These are phyloP conservation scores for Lyophyllum shimeji DNA, from an alignment of 768 basidiomycete genomes.

Conservation along the genomic window DNA sequence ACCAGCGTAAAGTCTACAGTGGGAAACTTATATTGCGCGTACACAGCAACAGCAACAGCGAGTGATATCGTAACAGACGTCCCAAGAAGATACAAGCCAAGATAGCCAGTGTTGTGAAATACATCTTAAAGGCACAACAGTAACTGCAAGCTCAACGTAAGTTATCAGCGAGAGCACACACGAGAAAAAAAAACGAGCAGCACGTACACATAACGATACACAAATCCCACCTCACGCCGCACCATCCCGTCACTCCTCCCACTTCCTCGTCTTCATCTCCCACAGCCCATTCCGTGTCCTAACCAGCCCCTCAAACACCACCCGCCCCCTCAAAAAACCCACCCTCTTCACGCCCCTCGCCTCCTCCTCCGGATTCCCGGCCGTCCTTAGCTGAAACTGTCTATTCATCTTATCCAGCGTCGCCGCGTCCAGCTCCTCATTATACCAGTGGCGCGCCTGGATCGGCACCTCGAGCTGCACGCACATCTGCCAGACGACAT, in stretches of 20 bases:
- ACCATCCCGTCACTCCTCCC: not conserved
- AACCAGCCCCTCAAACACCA: constrained; percentile 52
- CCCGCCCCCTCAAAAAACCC: constrained; percentile 58
- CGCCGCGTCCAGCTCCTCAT: constrained; percentile 48
- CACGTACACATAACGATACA: not conserved
- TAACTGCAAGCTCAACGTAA: not conserved
- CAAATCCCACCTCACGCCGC: not conserved
- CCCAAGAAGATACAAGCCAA: constrained; percentile 22
- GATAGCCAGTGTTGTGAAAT: constrained; percentile 47
- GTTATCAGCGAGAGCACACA: not conserved
- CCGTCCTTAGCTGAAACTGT: constrained; percentile 48
- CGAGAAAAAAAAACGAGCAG: not conserved
- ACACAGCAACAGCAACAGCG: not conserved
- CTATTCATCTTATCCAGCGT: constrained; percentile 44
- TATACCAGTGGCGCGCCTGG: constrained; percentile 54
- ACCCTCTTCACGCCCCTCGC: constrained; percentile 50
- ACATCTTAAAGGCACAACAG: constrained; percentile 11
- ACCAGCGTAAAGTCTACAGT: too few relatives aligned
- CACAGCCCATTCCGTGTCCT: constrained; percentile 59
- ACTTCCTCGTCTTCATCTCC: constrained; percentile 55
- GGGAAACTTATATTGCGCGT: not conserved
- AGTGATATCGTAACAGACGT: not conserved
- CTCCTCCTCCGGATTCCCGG: constrained; percentile 28
- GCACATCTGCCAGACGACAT: constrained; percentile 51
- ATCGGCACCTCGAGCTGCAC: constrained; percentile 45